Percentiles rank a stretch among this genome's conserved stretches.
Evolutionary conservation across 116 monocot genomes (phyloP).

Genomic region (Phalaenopsis hybrid): DNA sequence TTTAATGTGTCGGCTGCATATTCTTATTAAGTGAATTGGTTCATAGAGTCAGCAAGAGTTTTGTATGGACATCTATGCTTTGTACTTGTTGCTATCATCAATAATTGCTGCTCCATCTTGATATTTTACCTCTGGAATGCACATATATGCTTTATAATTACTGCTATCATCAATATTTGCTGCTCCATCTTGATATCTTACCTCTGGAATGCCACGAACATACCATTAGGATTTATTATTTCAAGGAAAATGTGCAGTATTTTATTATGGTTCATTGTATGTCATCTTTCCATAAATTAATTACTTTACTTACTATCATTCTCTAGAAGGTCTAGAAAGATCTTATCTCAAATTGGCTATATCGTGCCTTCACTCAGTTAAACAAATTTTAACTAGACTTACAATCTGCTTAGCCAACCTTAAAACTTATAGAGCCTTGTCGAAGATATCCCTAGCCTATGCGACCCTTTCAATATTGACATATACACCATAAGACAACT

Average conservation of each 20-base stretch:
- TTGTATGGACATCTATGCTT: background rate
- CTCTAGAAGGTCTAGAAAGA: too few relatives aligned
- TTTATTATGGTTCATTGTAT: background rate
- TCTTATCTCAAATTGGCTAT: too few relatives aligned
- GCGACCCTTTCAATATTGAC: too few relatives aligned
- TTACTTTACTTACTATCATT: background rate
- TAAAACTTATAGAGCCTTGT: too few relatives aligned
- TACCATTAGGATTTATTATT: background rate
- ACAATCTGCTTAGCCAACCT: too few relatives aligned
- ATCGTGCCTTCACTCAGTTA: too few relatives aligned
- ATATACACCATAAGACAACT: too few relatives aligned
- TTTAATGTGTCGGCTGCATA: background rate
- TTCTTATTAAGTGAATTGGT: background rate
- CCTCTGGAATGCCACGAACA: background rate
- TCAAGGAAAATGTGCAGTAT: conserved; percentile 2
- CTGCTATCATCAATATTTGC: background rate
- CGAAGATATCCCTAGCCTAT: too few relatives aligned
- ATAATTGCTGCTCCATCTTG: too few relatives aligned
- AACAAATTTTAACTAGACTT: too few relatives aligned
- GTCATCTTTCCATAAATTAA: background rate
- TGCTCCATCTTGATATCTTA: conserved; percentile 2
- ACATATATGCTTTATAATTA: background rate
- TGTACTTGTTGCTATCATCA: too few relatives aligned
- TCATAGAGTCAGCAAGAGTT: background rate
- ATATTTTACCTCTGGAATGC: background rate